Percentiles rank a stretch among this genome's conserved stretches.
phyloP scores from a whole-genome alignment of 139 green algal genomes.

The Tetraselmis chui region DNA sequence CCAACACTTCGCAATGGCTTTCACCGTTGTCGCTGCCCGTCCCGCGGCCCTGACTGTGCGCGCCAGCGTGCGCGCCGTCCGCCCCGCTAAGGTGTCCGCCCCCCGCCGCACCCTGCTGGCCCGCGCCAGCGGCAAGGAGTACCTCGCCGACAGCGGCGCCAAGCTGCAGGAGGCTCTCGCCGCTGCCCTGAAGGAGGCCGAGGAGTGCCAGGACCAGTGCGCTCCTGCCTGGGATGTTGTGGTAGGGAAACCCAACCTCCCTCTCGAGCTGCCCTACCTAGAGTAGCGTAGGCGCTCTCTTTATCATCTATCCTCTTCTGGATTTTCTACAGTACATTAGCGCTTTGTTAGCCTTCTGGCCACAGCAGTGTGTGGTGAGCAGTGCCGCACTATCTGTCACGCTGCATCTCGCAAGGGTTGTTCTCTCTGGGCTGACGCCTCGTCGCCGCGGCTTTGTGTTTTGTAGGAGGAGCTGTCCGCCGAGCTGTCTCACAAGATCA shows the following conservation, averaged over 20 bases:
- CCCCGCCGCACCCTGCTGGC: neutral
- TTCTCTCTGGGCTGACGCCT: too few relatives aligned
- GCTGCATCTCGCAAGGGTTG: too few relatives aligned
- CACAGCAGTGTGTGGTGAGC: too few relatives aligned
- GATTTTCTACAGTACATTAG: too few relatives aligned
- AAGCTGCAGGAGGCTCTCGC: neutral
- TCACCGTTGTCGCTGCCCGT: neutral
- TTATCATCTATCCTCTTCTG: too few relatives aligned
- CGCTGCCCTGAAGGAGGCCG: conserved; percentile 2
- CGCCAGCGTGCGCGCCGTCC: neutral
- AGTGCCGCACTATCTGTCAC: too few relatives aligned
- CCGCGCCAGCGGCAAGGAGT: neutral
- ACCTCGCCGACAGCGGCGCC: neutral
- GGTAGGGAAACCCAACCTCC: too few relatives aligned
- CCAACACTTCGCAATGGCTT: neutral
- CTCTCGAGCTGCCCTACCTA: too few relatives aligned
- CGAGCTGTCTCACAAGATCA: conserved; percentile 6
- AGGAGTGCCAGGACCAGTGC: conserved; percentile 10
- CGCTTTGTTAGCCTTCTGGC: too few relatives aligned
- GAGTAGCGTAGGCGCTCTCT: too few relatives aligned
- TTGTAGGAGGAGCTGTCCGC: conserved; percentile 6
- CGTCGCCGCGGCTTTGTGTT: too few relatives aligned
- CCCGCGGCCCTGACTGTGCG: neutral
- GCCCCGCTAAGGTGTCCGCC: neutral
- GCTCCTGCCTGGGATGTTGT: conserved; percentile 6